These are phyloP conservation scores for Poa pratensis DNA, from an alignment of 176 grass and related monocot species.

Conservation along the genomic window DNA sequence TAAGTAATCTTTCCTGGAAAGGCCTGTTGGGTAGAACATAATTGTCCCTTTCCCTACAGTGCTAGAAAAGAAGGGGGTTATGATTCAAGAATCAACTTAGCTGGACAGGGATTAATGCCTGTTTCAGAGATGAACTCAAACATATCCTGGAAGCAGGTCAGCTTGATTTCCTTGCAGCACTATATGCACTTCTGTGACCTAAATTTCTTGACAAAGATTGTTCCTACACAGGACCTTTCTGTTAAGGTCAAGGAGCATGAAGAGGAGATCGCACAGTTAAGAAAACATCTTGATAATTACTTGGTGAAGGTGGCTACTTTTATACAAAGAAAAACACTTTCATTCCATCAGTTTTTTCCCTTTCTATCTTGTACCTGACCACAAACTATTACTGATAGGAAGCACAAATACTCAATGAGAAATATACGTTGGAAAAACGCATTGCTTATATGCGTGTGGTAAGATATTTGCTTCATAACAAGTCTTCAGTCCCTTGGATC, in stretches of 20 bases:
- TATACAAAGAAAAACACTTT: background rate
- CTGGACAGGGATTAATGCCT: constrained; percentile 59
- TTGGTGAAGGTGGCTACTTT: constrained; percentile 63
- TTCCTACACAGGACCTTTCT: constrained; percentile 67
- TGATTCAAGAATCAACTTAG: constrained; percentile 57
- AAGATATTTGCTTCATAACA: constrained; percentile 32
- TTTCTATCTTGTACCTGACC: constrained; percentile 48
- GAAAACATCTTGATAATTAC: constrained; percentile 82
- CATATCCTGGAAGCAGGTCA: constrained; percentile 81
- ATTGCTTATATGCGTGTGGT: constrained; percentile 90
- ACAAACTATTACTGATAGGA: constrained; percentile 58
- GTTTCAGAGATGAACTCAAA: constrained; percentile 63
- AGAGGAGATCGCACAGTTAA: constrained; percentile 88
- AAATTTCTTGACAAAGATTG: constrained; percentile 29
- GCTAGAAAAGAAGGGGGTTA: constrained; percentile 66
- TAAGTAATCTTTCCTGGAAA: constrained; percentile 5
- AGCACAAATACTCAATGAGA: constrained; percentile 72
- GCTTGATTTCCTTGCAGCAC: constrained; percentile 9
- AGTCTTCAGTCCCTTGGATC: background rate
- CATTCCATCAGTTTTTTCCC: background rate
- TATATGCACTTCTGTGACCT: constrained; percentile 7
- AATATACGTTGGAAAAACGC: constrained; percentile 76
- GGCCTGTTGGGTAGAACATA: constrained; percentile 15
- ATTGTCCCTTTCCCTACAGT: constrained; percentile 41
- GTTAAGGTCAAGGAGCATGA: constrained; percentile 72